Evolutionary conservation across 1,284 basidiomycete genomes (phyloP), one percentile per base, ranked within the genome.

Genomic region (Pseudozyma sp.): DNA sequence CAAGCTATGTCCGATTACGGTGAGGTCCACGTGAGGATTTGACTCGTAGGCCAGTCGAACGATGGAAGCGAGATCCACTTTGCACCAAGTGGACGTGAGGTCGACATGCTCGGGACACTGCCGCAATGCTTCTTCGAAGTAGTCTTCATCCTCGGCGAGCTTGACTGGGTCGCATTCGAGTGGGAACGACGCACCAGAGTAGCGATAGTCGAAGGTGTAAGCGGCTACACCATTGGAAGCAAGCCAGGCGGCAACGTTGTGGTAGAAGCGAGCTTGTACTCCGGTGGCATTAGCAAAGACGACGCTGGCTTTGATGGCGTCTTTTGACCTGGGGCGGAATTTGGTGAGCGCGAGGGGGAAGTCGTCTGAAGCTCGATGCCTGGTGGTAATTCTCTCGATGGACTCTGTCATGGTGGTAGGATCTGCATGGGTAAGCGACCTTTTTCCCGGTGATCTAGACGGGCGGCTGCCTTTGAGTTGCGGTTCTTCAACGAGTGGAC

Each of bases 191-290:
- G 58, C 53, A 7, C 79, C 79, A 1, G 70, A 69, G 39, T 57
- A 80, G 42, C 77, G 68, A 24, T 75, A 80, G 70, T 80, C 79
- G 53, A 79, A 77, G 0, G 79, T 80, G 42, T 66, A 73, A 13
- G 73, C 72, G 9, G 62, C 71, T 0, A 80, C 60, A n/a, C 77
- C 79, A 30, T 78, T 64, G 7, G 50, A 47, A 1, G 75, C 53
- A 16, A 80, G 71, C 63, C 66, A 79, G 0, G 52, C 39, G 19
- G 79, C 77, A 14, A 75, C 68, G 29, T 52, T 62, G 59, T 77
- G 77, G 53, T 80, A 80, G 70, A 80, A 79, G 2, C 72, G 66
- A 48, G 54, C 79, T 35, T 73, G 70, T 1, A 79, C 77, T 19
- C 77, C 79, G 10, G 77, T 79, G 2, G 75, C 77, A 17, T 80